A percentile compares a stretch with the other conserved stretches of the same genome.
phyloP scores from a whole-genome alignment of 2,329 filamentous ascomycete species.

The Clonostachys rhizophaga region DNA sequence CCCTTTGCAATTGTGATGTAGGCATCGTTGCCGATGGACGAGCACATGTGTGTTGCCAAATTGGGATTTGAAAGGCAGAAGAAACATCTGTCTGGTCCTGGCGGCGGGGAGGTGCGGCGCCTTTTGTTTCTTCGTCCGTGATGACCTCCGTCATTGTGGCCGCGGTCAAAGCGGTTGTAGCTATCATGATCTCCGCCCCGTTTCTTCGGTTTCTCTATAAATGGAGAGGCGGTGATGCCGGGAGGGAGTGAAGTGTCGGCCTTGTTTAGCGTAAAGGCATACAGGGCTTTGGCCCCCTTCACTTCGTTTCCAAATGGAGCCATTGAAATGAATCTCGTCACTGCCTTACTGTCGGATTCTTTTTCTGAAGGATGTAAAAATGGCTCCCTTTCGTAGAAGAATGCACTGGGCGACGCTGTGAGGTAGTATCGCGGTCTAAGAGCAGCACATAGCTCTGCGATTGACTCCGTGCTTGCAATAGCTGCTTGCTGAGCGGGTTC shows the following conservation, averaged over 20 bases:
- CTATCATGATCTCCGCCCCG: constrained; percentile 41
- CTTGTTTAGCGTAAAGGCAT: constrained; percentile 70
- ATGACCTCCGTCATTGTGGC: constrained; percentile 35
- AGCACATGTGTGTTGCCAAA: constrained; percentile 81
- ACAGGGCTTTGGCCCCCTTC: constrained; percentile 73
- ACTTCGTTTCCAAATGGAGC: constrained; percentile 69
- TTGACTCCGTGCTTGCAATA: constrained; percentile 53
- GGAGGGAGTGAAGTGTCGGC: constrained; percentile 59
- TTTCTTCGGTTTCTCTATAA: constrained; percentile 54
- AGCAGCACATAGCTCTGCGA: constrained; percentile 73
- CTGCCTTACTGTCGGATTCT: constrained; percentile 42
- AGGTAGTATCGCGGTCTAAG: constrained; percentile 94
- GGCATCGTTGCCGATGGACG: constrained; percentile 79
- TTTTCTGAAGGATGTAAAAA: constrained; percentile 66
- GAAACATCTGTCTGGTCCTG: constrained; percentile 78
- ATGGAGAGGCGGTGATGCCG: constrained; percentile 74
- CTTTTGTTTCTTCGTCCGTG: constrained; percentile 39
- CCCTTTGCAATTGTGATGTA: constrained; percentile 94
- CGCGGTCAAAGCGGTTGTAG: constrained; percentile 50
- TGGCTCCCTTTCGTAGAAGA: constrained; percentile 87
- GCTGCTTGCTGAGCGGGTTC: constrained; percentile 44
- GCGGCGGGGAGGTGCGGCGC: constrained; percentile 47
- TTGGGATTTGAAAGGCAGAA: constrained; percentile 91
- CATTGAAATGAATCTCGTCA: constrained; percentile 89
- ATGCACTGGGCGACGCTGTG: constrained; percentile 57